A percentile compares a stretch with the other conserved stretches of the same genome.
These are phyloP conservation scores for Trichosanthes truncata DNA, from an alignment of 306 rosid genomes.

Conservation along the genomic window DNA sequence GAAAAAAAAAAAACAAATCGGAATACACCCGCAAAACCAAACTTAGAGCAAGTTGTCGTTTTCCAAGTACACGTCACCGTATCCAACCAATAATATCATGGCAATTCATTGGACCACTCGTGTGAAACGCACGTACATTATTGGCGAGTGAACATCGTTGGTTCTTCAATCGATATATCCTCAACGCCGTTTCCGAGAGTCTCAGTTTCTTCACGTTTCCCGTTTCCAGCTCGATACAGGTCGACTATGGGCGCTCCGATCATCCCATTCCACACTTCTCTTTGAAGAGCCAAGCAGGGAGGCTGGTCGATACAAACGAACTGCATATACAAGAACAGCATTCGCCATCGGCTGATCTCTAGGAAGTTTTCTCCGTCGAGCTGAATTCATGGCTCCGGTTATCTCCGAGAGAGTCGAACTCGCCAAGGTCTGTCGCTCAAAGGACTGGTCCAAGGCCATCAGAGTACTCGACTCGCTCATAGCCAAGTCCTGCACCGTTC, in stretches of 20 bases:
- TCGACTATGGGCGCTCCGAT: background rate
- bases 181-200: constrained; percentile 6
- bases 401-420: constrained; percentile 62
- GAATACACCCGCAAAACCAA: background rate
- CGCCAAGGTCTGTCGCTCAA: constrained; percentile 66
- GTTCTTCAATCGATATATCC: background rate
- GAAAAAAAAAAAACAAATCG: too few relatives aligned
- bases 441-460: constrained; percentile 94
- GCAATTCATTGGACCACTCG: background rate
- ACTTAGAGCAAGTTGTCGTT: background rate
- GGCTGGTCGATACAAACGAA: background rate
- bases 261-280: background rate
- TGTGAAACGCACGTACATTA: background rate
- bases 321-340: background rate
- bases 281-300: background rate
- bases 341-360: background rate
- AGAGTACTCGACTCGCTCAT: constrained; percentile 77
- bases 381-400: constrained; percentile 38
- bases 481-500: constrained; percentile 47
- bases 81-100: background rate
- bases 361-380: background rate
- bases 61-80: background rate
- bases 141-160: background rate
- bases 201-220: background rate
- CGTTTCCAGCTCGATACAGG: constrained; percentile 2